Percentiles rank a stretch among this genome's conserved stretches.
Conservation (phyloP, 148 eudicot genomes). For the Cornus controversa region DNA sequence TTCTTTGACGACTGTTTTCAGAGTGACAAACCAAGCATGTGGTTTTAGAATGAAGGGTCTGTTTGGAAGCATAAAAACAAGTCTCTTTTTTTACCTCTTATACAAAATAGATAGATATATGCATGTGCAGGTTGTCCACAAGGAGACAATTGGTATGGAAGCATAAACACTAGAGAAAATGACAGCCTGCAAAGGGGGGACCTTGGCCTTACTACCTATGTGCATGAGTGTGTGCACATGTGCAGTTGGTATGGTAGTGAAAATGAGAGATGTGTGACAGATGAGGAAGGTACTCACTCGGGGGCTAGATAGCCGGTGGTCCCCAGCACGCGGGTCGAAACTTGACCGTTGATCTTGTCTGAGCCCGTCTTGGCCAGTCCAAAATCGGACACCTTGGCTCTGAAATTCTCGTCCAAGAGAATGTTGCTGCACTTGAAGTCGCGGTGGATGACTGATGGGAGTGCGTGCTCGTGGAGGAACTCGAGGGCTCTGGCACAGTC, state of each 20-base stretch:
- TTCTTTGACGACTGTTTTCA: no score
- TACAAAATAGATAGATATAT: no score
- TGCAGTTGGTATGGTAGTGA: conserved; percentile 17
- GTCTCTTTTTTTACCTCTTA: no score
- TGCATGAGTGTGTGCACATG: background rate
- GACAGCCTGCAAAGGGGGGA: background rate
- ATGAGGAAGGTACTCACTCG: conserved; percentile 62
- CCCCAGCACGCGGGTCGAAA: conserved; percentile 88
- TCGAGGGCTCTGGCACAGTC: conserved; percentile 92
- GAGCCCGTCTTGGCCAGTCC: conserved; percentile 89
- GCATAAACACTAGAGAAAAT: background rate
- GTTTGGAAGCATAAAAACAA: background rate
- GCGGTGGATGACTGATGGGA: conserved; percentile 80
- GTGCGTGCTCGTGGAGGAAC: conserved; percentile 78
- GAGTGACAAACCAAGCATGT: no score
- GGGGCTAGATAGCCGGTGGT: conserved; percentile 97
- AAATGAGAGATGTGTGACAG: conserved; percentile 11
- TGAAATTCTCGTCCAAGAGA: conserved; percentile 67
- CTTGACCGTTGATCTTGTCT: conserved; percentile 78
- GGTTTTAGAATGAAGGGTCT: background rate
- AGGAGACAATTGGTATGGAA: background rate
- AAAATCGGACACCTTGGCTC: conserved; percentile 86
- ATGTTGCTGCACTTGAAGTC: conserved; percentile 79
- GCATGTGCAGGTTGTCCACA: background rate
- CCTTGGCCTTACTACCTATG: background rate